Conservation (phyloP, 2,329 filamentous ascomycete genomes). For the Neofusicoccum ribis region DNA sequence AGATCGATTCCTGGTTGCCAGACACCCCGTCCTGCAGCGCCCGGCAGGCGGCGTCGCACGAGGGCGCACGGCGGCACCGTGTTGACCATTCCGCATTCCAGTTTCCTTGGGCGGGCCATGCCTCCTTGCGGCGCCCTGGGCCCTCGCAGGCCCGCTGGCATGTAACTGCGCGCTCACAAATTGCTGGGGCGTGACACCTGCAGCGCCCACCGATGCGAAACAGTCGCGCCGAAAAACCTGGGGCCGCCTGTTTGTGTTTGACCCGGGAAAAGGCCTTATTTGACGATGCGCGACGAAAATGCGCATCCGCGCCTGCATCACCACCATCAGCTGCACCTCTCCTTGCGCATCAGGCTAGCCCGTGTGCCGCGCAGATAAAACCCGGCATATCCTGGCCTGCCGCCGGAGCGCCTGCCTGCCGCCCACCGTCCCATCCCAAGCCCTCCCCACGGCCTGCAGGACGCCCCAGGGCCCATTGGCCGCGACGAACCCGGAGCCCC, state of each 20-base stretch:
- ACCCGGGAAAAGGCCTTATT: conserved; percentile 17
- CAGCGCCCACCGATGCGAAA: conserved; percentile 18
- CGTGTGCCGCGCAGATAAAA: conserved; percentile 20
- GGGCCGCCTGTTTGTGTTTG: conserved; percentile 15
- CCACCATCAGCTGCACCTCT: conserved; percentile 19
- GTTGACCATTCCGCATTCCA: conserved; percentile 21
- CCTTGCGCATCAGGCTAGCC: conserved; percentile 20
- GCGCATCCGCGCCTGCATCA: conserved; percentile 20
- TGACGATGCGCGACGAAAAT: conserved; percentile 22
- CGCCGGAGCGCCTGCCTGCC: conserved; percentile 17
- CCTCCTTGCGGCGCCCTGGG: conserved; percentile 9
- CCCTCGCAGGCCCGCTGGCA: conserved; percentile 15
- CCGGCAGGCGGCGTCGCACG: conserved; percentile 17
- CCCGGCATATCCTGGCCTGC: conserved; percentile 18
- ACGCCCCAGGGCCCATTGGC: conserved; percentile 16
- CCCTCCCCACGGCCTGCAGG: conserved; percentile 18
- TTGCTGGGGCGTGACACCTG: conserved; percentile 17
- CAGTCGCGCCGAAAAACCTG: conserved; percentile 16
- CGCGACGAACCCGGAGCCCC: conserved; percentile 9
- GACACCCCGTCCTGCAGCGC: conserved; percentile 11
- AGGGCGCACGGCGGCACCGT: conserved; percentile 16
- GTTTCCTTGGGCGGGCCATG: background rate
- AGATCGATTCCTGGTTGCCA: conserved; percentile 22
- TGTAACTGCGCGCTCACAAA: conserved; percentile 14
- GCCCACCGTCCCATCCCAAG: conserved; percentile 15